Evolutionary conservation across 2,329 filamentous ascomycete species (phyloP), one percentile per base, ranked within the genome.

Genomic region (Cladosporium cucumerinum): DNA sequence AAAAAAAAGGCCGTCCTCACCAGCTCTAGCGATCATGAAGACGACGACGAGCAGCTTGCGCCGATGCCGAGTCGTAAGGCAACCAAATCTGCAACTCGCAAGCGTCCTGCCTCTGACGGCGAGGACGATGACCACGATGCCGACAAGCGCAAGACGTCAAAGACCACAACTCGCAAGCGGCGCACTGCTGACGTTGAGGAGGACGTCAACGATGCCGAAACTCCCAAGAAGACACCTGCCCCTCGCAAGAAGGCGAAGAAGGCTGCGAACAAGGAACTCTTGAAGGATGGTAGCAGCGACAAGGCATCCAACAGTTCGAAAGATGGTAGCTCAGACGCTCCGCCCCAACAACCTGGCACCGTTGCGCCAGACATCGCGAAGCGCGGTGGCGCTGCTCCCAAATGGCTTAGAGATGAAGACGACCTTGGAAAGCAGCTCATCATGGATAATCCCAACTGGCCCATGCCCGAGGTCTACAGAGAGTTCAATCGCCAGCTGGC

Each of bases 381-480:
- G 25, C 32, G 10, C 7, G 60, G 60, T 32, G 60, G 49, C 12
- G 60, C 49, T n/a, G 60, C 60, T 5, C 25, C 49, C 2, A 46
- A 36, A 26, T 62, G 60, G 60, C 60, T 62, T 4, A 25, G 23
- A n/a, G 60, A 62, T 16, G 60, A 62, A 34, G 60, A 62, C 18
- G 36, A 55, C 25, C 34, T 52, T 5, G 60, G 32, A 8, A 46
- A 46, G 26, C 25, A 55, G 32, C 18, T 43, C 18, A 32, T 62
- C 36, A 21, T 46, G 23, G 23, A 21, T 14, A 8, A 55, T 34
- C 60, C 60, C 0, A 2, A 18, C 2, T 43, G 25, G 32, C 25
- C 23, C 30, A 62, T 62, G 49, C 60, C 60, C 2, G 21, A 6
- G 2, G 26, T 62, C 60, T 62, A 62, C 49, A 34, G 34, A 18